Evolutionary conservation across 179 eudicot species (phyloP), one percentile per base, ranked within the genome.

Genomic region (Nepenthes alata): DNA sequence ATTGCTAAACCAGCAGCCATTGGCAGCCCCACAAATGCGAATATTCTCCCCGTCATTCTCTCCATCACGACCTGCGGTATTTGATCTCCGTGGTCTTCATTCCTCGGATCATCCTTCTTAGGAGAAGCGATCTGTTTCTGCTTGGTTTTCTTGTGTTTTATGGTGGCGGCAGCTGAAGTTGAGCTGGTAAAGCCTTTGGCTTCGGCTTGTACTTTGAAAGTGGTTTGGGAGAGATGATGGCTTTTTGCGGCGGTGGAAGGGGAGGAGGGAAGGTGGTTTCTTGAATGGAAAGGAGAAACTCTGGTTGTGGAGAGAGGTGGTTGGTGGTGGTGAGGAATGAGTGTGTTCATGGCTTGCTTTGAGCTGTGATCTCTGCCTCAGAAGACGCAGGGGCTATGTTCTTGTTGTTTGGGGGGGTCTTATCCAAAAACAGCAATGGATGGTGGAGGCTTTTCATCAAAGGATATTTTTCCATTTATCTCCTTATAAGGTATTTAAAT

Each of bases 1-100:
- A 83, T 36, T 2, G 55, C 72, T 16, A 80, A 2, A 8, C 97
- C 97, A 37, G 56, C 63, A 10, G 25, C 74, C 77, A 89, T 41
- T 1, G 96, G 98, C 47, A 61, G 63, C 3, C 95, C 98, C 6
- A 89, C 89, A 36, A 73, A 76, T 7, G 57, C 45, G 61, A 86
- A 41, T 10, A 88, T 86, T 60, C 98, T 80, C 6, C 11, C 53
- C 44, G 86, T 77, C 76, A 89, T 89, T 72, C 95, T 91, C 37
- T 80, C 80, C 68, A 78, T 76, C 25, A 91, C 88, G 61, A 73
- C 80, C 2, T 80, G 72, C 9, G 95, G 78, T 56, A 89, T 72
- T 59, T 79, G 68, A 0, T 84, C 89, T 36, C 84, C 87, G 0
- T 70, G 70, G 3, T 77, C 85, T 11, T 48, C 49, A 35, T 60